Evolutionary conservation across 2,329 filamentous ascomycete species (phyloP), one percentile per base, ranked within the genome.

Genomic region (Fusarium pilosicola): DNA sequence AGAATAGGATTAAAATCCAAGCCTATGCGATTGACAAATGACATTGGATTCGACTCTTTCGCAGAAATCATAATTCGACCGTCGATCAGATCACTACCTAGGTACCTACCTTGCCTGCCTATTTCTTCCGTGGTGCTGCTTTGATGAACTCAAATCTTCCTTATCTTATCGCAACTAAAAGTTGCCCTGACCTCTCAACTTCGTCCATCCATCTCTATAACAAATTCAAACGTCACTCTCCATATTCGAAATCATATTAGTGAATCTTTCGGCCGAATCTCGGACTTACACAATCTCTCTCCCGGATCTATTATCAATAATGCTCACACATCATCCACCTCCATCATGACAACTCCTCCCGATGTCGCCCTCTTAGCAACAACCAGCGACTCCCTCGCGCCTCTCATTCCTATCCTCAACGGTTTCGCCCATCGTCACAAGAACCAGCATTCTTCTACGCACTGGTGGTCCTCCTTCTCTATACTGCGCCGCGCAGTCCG

Each of bases 401-500:
- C 85, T 5, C 78, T 86, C 34, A 76, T 84, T 34, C 80, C 88
- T 56, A 83, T 95, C 52, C 89, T 98, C 49, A 87, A 92, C 78
- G 88, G 93, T 74, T 89, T 97, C 77, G 89, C 92, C 82, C 91
- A 94, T 80, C 94, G 95, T 77, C 96, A 98, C 85, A 92, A 91
- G 79, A 98, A 98, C 84, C 96, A 98, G 84, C 96, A 98, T 82
- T 91, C 91, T 62, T 87, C 88, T 71, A 89, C 91, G 36, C 89
- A 90, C 79, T 99, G 96, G 96, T 98, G 93, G 90, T 80, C 84
- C 22, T 89, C 90, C 77, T 90, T 98, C 70, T 88, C 88, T 60
- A 87, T 92, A 73, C 87, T 98, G 73, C 90, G 94, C 41, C 92
- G 93, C 52, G 87, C 90, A 64, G 81, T 92, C 14, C 83, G 84